These are phyloP conservation scores for Musa beccarii DNA, from an alignment of 176 grass and related monocot species.

Conservation along the genomic window DNA sequence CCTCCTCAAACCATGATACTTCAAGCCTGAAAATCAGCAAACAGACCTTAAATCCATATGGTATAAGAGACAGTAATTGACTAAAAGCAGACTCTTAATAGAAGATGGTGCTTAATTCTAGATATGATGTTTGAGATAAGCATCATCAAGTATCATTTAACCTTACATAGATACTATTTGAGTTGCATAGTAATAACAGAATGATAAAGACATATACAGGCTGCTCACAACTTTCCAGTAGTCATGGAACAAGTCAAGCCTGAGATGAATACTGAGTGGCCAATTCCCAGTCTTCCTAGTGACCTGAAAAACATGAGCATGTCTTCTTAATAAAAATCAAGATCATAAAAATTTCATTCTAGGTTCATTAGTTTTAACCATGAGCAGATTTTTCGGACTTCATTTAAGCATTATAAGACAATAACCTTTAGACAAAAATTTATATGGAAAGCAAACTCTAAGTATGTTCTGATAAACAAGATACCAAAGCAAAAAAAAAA, in stretches of 20 bases:
- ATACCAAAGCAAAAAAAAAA: background rate
- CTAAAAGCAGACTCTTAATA: background rate
- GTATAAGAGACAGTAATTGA: too few species aligned
- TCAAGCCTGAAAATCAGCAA: slow-evolving; percentile 51
- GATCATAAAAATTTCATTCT: slow-evolving; percentile 17
- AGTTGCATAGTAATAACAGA: background rate
- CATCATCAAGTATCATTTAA: background rate
- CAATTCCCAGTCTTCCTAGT: slow-evolving; percentile 64
- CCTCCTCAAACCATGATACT: slow-evolving; percentile 69
- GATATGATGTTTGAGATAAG: background rate
- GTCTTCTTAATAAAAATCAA: slow-evolving; percentile 20
- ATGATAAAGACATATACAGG: slow-evolving; percentile 15
- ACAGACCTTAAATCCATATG: background rate
- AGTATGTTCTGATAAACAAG: too few species aligned
- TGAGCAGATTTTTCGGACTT: too few species aligned
- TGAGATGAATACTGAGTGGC: slow-evolving; percentile 81
- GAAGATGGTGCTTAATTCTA: background rate
- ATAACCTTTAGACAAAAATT: too few species aligned
- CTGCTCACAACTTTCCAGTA: slow-evolving; percentile 49
- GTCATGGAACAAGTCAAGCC: slow-evolving; percentile 57
- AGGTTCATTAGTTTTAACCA: too few species aligned
- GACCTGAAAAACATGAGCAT: slow-evolving; percentile 51
- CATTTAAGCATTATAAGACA: too few species aligned
- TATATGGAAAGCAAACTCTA: too few species aligned
- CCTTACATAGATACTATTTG: background rate